Base-by-base conservation (phyloP, 305 asterid genomes). In the Fraxinus velutina region DNA sequence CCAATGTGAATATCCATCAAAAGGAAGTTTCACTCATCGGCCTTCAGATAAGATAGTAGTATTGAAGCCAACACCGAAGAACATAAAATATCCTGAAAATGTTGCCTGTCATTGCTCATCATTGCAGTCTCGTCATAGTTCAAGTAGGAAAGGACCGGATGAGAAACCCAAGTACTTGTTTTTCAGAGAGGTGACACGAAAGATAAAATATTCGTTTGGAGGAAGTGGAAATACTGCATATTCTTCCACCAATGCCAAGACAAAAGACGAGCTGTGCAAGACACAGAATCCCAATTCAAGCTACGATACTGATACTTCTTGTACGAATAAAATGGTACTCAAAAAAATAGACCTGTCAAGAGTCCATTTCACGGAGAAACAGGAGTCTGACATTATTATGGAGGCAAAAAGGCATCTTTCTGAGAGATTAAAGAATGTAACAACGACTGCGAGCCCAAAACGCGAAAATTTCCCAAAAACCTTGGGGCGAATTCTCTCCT, bases 351-450 rank as follows among this genome's bases (percentile, higher is more conserved):
- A 89, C 81, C 62, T 64, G 2, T 83, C 94, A 22, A 80, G 85
- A 30, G 80, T 62, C 33, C 37, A 79, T 68, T 37, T 68, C 73
- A 39, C 84, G 77, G 86, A 79, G 86, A 83, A 86, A 77, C 81
- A 68, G 42, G 90, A 90, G 44, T 75, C 66, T 75, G 95, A 91
- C 73, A 88, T 95, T 30, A 78, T 88, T 85, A 71, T 85, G 82
- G 98, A 92, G 91, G 99, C 98, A 6, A 93, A 90, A 89, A 89
- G 83, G 80, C 97, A 90, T 76, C 97, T 95, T 77, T 95, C 94
- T 10, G 89, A 80, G 52, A 89, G 98, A 83, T 79, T 87, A 62
- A 87, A 70, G 57, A 84, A 78, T 81, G 71, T 81, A 44, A 89
- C 75, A 17, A 76, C 76, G 15, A 42, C 55, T 13, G 92, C 80